phyloP scores from a whole-genome alignment of 768 basidiomycete species.

The Neoboletus subvelutipes region DNA sequence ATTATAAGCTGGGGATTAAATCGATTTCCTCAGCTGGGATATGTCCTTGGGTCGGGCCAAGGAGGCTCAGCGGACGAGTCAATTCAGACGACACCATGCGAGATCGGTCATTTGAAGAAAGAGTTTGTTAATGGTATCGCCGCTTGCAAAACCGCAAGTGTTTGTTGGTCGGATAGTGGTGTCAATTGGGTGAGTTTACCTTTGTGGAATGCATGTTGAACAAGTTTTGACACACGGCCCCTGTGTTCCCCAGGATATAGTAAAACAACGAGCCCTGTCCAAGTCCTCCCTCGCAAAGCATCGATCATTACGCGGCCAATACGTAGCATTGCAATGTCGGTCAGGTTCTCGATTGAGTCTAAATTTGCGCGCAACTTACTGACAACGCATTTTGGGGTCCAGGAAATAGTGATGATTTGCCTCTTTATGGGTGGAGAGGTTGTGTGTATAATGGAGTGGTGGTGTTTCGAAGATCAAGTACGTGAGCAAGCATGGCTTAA shows the following conservation, averaged over 20 bases:
- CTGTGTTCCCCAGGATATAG: constrained; percentile 61
- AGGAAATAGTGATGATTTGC: constrained; percentile 85
- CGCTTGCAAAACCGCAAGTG: constrained; percentile 83
- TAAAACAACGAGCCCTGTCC: constrained; percentile 69
- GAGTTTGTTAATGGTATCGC: constrained; percentile 79
- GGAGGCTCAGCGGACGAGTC: constrained; percentile 60
- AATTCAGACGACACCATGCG: constrained; percentile 73
- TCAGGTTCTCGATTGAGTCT: constrained; percentile 34
- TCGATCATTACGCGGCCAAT: constrained; percentile 74
- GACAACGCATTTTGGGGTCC: not conserved
- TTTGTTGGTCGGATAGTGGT: constrained; percentile 75
- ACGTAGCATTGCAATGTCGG: constrained; percentile 70
- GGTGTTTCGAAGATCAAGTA: constrained; percentile 72
- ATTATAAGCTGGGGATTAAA: constrained; percentile 91
- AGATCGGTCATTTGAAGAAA: constrained; percentile 77
- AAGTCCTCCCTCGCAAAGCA: constrained; percentile 76
- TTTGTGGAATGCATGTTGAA: not conserved
- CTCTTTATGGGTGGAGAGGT: constrained; percentile 81
- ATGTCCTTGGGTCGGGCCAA: constrained; percentile 60
- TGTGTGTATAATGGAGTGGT: constrained; percentile 78
- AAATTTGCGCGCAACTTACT: not conserved
- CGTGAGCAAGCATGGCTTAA: constrained; percentile 15
- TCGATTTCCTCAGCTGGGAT: constrained; percentile 87
- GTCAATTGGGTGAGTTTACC: constrained; percentile 73
- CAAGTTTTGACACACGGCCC: not conserved